Conservation (phyloP, 768 basidiomycete species). For the Mycena rebaudengoi region DNA sequence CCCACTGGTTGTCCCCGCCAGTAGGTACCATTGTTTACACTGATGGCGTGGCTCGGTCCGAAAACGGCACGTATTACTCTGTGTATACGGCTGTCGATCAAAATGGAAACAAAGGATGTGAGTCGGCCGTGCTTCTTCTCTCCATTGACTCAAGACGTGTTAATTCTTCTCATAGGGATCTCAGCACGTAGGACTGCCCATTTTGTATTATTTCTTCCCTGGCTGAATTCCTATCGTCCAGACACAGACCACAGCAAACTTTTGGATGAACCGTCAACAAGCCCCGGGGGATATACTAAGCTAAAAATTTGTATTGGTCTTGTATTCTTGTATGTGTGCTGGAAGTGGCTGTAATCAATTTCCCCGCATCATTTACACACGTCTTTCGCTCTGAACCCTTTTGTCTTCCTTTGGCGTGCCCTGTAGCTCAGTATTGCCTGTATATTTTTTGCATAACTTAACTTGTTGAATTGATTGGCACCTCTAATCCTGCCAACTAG, state of each 20-base stretch:
- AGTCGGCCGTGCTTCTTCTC: background rate
- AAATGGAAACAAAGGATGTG: slow-evolving; percentile 10
- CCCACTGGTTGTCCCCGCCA: background rate
- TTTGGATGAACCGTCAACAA: slow-evolving; percentile 1
- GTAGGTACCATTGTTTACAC: background rate
- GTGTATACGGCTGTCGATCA: slow-evolving; percentile 5
- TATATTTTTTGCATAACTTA: too few relatives aligned
- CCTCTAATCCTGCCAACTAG: too few relatives aligned
- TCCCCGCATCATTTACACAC: too few relatives aligned
- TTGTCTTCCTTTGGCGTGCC: too few relatives aligned
- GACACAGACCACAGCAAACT: slow-evolving; percentile 3
- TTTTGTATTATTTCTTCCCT: background rate
- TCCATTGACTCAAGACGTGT: background rate
- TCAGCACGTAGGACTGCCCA: slow-evolving; percentile 4
- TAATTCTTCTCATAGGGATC: background rate
- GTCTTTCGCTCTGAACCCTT: too few relatives aligned
- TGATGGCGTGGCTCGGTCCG: background rate
- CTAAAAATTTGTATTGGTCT: too few relatives aligned
- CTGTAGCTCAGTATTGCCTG: too few relatives aligned
- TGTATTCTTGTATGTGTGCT: too few relatives aligned
- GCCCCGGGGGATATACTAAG: slow-evolving; percentile 1
- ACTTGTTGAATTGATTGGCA: too few relatives aligned
- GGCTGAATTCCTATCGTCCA: background rate
- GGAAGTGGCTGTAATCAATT: too few relatives aligned
- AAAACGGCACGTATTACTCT: background rate